These are phyloP conservation scores for Diplodia intermedia DNA, from an alignment of 2,329 filamentous ascomycete species.

Conservation along the genomic window DNA sequence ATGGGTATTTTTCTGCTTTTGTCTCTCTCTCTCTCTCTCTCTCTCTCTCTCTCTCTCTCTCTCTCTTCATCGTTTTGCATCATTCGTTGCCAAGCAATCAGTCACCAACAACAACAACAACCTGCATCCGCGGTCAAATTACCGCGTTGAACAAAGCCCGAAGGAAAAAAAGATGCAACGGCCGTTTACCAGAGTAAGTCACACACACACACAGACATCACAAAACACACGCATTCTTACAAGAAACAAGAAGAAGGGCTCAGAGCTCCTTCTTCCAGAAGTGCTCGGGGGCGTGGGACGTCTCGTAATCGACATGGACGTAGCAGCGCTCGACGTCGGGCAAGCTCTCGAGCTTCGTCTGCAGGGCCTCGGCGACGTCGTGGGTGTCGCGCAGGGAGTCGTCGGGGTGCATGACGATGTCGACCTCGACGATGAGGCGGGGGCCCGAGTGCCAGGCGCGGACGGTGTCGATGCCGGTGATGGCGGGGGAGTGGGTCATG, in stretches of 20 bases:
- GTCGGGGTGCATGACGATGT: constrained; percentile 87
- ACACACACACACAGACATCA: too few species aligned
- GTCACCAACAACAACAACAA: too few species aligned
- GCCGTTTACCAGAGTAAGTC: too few species aligned
- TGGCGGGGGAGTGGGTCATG: constrained; percentile 83
- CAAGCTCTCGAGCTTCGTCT: constrained; percentile 90
- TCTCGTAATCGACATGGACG: constrained; percentile 97
- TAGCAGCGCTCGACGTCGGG: constrained; percentile 93
- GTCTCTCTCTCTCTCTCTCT: too few species aligned
- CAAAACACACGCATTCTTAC: neutral
- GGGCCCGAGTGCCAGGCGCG: constrained; percentile 90
- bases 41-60: too few species aligned
- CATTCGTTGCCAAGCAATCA: too few species aligned
- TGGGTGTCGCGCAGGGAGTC: constrained; percentile 79
- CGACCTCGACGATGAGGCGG: constrained; percentile 90
- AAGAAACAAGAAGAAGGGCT: neutral
- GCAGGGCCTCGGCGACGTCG: constrained; percentile 90
- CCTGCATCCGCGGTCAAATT: too few species aligned
- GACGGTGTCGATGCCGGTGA: constrained; percentile 91
- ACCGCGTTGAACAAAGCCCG: too few species aligned
- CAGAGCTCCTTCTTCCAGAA: constrained; percentile 70
- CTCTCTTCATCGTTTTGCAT: too few species aligned
- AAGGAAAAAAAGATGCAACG: too few species aligned
- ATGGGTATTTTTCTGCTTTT: too few species aligned
- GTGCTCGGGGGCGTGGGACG: constrained; percentile 90